A percentile compares a stretch with the other conserved stretches of the same genome.
phyloP scores from a whole-genome alignment of 257 asterid species.

The Nicotiana benthamiana region DNA sequence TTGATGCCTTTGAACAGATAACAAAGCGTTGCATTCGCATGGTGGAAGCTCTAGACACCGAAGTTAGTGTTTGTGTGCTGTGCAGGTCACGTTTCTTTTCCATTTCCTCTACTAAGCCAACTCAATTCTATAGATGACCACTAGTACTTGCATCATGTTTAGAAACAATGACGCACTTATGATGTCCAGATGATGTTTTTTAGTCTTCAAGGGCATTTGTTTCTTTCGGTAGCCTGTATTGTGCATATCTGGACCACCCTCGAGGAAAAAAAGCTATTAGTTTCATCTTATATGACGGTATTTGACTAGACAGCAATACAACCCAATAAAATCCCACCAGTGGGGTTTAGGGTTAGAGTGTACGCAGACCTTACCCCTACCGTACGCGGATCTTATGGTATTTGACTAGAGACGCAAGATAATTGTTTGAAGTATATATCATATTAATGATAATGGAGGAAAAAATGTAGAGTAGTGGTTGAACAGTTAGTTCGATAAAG shows the following conservation, averaged over 20 bases:
- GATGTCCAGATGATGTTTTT: background rate
- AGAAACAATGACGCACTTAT: too few species aligned
- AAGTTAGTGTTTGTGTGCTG: constrained; percentile 67
- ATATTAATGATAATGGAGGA: background rate
- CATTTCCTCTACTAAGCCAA: constrained; percentile 5
- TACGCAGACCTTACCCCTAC: too few species aligned
- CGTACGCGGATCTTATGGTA: too few species aligned
- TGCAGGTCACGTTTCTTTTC: constrained; percentile 60
- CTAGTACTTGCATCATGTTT: background rate
- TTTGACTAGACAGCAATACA: background rate
- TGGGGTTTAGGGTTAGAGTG: too few species aligned
- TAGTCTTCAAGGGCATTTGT: background rate
- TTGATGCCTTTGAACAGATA: constrained; percentile 68
- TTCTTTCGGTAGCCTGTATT: background rate
- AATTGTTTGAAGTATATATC: background rate
- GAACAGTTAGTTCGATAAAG: background rate
- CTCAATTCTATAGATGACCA: background rate
- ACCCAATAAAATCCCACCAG: too few species aligned
- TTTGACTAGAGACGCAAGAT: background rate
- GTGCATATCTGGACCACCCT: background rate
- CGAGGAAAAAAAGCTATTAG: background rate
- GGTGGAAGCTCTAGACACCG: constrained; percentile 44
- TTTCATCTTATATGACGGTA: too few species aligned
- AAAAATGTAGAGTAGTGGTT: background rate
- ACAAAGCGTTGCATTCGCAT: constrained; percentile 68